Percentiles rank a stretch among this genome's conserved stretches.
Evolutionary conservation across 2,329 filamentous ascomycete species (phyloP).

Genomic region (Calonectria honghensis): DNA sequence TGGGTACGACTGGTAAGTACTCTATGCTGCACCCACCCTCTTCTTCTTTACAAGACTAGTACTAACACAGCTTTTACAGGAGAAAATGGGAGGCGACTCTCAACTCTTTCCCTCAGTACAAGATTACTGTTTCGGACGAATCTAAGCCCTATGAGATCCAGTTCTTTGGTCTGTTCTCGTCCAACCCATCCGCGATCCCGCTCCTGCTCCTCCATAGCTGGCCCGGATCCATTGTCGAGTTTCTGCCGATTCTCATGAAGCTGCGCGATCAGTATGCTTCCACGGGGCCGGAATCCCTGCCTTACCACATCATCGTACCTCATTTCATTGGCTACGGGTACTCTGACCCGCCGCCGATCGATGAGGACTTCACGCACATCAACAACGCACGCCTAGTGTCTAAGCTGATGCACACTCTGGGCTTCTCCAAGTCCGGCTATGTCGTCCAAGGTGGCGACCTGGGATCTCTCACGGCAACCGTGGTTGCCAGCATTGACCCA

Average conservation of each 20-base stretch:
- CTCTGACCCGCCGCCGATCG: conserved; percentile 21
- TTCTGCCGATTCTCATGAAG: conserved; percentile 39
- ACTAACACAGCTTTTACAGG: neutral
- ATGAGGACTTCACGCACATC: conserved; percentile 21
- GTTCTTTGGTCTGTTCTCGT: conserved; percentile 41
- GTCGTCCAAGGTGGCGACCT: conserved; percentile 44
- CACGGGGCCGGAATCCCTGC: conserved; percentile 26
- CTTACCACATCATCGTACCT: conserved; percentile 31
- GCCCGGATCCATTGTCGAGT: conserved; percentile 46
- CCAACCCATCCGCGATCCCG: conserved; percentile 7
- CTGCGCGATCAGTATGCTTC: conserved; percentile 4
- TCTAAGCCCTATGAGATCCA: conserved; percentile 36
- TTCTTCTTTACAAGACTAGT: neutral
- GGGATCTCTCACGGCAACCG: conserved; percentile 39
- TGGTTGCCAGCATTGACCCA: conserved; percentile 32
- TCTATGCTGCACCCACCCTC: neutral
- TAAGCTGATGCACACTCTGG: conserved; percentile 31
- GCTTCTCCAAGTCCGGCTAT: conserved; percentile 36
- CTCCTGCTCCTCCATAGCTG: conserved; percentile 45
- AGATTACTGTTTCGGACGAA: conserved; percentile 36
- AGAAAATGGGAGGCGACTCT: conserved; percentile 44
- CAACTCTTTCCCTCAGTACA: conserved; percentile 45
- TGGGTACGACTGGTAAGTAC: conserved; percentile 27
- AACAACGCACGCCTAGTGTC: conserved; percentile 30
- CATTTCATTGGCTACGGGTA: conserved; percentile 31